phyloP scores from a whole-genome alignment of 768 basidiomycete genomes.

The Cystobasidium tubakii region DNA sequence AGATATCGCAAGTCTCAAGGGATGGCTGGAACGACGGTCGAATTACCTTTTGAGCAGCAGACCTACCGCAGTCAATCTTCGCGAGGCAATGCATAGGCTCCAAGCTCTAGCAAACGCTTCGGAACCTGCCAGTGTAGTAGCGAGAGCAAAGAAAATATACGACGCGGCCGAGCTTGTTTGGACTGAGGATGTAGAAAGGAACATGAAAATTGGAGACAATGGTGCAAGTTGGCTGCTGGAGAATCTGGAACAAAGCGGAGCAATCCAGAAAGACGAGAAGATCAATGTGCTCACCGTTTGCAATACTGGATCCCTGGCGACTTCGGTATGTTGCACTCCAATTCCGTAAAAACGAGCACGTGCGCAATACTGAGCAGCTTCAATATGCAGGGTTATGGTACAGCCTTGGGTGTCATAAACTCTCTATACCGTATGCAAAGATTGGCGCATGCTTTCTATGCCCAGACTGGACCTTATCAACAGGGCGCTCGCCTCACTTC shows the following conservation, averaged over 20 bases:
- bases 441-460: constrained; percentile 77
- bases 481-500: constrained; percentile 85
- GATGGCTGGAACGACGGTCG: constrained; percentile 59
- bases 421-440: constrained; percentile 72
- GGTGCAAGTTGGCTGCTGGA: constrained; percentile 80
- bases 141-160: constrained; percentile 58
- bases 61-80: constrained; percentile 95
- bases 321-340: constrained; percentile 60
- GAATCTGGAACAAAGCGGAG: constrained; percentile 52
- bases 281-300: constrained; percentile 69
- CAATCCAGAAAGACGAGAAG: constrained; percentile 51
- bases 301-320: constrained; percentile 93
- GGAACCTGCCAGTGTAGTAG: constrained; percentile 50
- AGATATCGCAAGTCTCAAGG: constrained; percentile 56
- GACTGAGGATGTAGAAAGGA: constrained; percentile 79
- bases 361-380: not conserved
- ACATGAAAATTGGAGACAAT: constrained; percentile 73
- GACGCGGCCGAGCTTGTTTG: constrained; percentile 68
- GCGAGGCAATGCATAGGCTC: constrained; percentile 73
- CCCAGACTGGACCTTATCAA: constrained; percentile 90
- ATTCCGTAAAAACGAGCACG: constrained; percentile 27
- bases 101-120: constrained; percentile 49
- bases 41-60: constrained; percentile 74
- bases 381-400: constrained; percentile 76
- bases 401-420: constrained; percentile 87